These are phyloP conservation scores for Apiospora arundinis DNA, from an alignment of 2,329 filamentous ascomycete species.

Conservation along the genomic window DNA sequence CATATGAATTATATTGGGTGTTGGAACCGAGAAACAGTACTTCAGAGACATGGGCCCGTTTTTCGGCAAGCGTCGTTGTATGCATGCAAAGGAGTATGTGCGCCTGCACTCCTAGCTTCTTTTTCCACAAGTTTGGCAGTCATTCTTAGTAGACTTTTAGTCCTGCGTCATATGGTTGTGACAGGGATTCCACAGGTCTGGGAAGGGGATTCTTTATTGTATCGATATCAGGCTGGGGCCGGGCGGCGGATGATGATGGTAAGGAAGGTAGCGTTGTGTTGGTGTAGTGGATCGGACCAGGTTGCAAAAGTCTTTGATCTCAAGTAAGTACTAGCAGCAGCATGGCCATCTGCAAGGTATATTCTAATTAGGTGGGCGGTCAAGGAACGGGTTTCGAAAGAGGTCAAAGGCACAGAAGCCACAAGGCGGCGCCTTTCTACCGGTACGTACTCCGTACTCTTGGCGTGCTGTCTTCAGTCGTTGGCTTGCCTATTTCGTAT, in stretches of 20 bases:
- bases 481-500: slow-evolving; percentile 39
- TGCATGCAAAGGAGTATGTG: slow-evolving; percentile 40
- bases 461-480: slow-evolving; percentile 31
- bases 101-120: slow-evolving; percentile 39
- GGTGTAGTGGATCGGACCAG: slow-evolving; percentile 32
- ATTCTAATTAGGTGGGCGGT: slow-evolving; percentile 37
- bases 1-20: slow-evolving; percentile 44
- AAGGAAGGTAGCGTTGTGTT: slow-evolving; percentile 23
- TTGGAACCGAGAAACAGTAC: slow-evolving; percentile 44
- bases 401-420: slow-evolving; percentile 38
- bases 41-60: slow-evolving; percentile 43
- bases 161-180: slow-evolving; percentile 45
- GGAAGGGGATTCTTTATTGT: slow-evolving; percentile 41
- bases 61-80: slow-evolving; percentile 39
- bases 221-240: slow-evolving; percentile 29
- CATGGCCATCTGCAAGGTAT: slow-evolving; percentile 39
- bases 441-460: slow-evolving; percentile 38
- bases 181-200: slow-evolving; percentile 42
- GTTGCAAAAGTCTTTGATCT: slow-evolving; percentile 39
- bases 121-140: slow-evolving; percentile 35
- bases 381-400: slow-evolving; percentile 42
- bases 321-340: slow-evolving; percentile 14
- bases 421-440: slow-evolving; percentile 28
- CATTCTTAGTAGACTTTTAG: slow-evolving; percentile 32
- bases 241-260: slow-evolving; percentile 24